Percentiles rank a stretch among this genome's conserved stretches.
phyloP scores from a whole-genome alignment of 257 asterid genomes.

The Petunia secreta region DNA sequence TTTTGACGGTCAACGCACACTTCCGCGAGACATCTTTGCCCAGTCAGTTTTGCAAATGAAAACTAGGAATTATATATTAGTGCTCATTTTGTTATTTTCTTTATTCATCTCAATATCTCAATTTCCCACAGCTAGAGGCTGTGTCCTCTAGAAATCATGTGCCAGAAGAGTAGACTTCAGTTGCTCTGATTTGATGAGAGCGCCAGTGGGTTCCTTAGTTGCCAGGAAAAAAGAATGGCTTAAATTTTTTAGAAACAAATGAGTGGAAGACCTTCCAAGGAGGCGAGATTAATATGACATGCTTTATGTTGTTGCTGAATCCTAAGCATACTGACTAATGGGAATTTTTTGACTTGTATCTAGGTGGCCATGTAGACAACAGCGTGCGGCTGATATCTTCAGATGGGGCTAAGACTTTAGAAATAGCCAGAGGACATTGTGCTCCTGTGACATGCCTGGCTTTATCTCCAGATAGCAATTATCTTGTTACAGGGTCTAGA shows the following conservation, averaged over 20 bases:
- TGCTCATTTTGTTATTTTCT: slow-evolving; percentile 15
- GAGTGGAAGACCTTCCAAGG: neutral
- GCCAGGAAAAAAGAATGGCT: neutral
- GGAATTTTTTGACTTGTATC: slow-evolving; percentile 29
- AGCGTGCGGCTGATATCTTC: slow-evolving; percentile 85
- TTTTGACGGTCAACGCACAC: neutral
- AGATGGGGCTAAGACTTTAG: slow-evolving; percentile 94
- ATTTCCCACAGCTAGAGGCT: neutral
- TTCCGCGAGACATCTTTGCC: neutral
- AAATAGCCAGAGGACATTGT: slow-evolving; percentile 93
- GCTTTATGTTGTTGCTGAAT: slow-evolving; percentile 21
- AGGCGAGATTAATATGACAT: neutral
- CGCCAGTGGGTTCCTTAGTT: slow-evolving; percentile 4
- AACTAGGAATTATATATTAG: neutral
- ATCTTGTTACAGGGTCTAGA: slow-evolving; percentile 91
- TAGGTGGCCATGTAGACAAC: slow-evolving; percentile 97
- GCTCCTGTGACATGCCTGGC: slow-evolving; percentile 93
- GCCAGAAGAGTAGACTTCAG: neutral
- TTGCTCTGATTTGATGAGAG: slow-evolving; percentile 6
- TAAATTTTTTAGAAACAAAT: neutral
- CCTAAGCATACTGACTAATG: slow-evolving; percentile 8
- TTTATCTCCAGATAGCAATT: slow-evolving; percentile 78
- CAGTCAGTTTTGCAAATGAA: neutral
- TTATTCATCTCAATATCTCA: slow-evolving; percentile 1
- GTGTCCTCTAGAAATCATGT: slow-evolving; percentile 10